A percentile compares a stretch with the other conserved stretches of the same genome.
Conservation (phyloP, 1,139 yeast genomes). For the Kodamaea fungicola region DNA sequence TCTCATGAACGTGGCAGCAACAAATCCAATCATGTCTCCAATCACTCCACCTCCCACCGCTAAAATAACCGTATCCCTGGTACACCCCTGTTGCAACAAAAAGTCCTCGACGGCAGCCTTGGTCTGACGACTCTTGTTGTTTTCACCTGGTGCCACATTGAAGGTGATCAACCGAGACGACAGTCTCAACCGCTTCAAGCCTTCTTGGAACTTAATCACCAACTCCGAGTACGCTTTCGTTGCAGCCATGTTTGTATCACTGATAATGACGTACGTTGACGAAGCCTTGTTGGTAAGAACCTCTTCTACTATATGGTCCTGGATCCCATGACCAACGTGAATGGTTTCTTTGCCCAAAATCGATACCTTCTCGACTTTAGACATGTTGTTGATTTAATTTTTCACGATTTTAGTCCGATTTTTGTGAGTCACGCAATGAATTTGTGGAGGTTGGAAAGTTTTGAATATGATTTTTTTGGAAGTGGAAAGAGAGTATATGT, state of each 20-base stretch:
- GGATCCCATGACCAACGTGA: slow-evolving; percentile 86
- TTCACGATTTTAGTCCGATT: slow-evolving; percentile 1
- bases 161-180: slow-evolving; percentile 67
- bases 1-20: slow-evolving; percentile 98
- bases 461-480: no score
- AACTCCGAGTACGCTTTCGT: slow-evolving; percentile 56
- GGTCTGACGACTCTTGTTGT: slow-evolving; percentile 81
- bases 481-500: no score
- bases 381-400: slow-evolving; percentile 16
- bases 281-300: slow-evolving; percentile 63
- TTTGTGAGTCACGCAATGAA: slow-evolving; percentile 1
- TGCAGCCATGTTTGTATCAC: slow-evolving; percentile 77
- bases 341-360: slow-evolving; percentile 82
- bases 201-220: slow-evolving; percentile 28
- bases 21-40: slow-evolving; percentile 99
- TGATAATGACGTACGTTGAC: slow-evolving; percentile 87
- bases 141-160: slow-evolving; percentile 89
- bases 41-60: slow-evolving; percentile 99
- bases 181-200: slow-evolving; percentile 30
- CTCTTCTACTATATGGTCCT: slow-evolving; percentile 70
- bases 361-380: slow-evolving; percentile 50
- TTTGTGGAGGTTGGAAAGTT: no score
- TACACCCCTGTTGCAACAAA: slow-evolving; percentile 81
- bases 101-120: slow-evolving; percentile 94
- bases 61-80: slow-evolving; percentile 89